Evolutionary conservation across 2,329 filamentous ascomycete species (phyloP).

Genomic region (Huntiella moniliformis): DNA sequence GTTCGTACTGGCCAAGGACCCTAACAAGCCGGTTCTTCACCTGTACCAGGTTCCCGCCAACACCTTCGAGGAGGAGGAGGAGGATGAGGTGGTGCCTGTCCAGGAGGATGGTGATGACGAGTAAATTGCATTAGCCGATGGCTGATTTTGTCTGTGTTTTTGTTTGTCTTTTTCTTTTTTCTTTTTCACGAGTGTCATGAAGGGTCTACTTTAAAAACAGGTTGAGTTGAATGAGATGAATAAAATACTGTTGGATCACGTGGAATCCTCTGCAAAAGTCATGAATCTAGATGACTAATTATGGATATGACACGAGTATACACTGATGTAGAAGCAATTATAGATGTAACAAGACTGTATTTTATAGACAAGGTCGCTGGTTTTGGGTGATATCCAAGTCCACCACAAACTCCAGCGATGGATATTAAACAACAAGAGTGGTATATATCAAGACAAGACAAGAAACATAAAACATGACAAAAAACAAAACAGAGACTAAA

Average conservation of each 20-base stretch:
- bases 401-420: neutral
- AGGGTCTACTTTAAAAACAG: neutral
- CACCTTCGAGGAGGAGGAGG: conserved; percentile 68
- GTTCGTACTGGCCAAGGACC: conserved; percentile 72
- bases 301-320: too few species aligned
- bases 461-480: neutral
- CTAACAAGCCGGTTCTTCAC: conserved; percentile 88
- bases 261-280: too few species aligned
- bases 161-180: conserved; percentile 6
- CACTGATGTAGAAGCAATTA: too few species aligned
- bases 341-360: too few species aligned
- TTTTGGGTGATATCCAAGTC: neutral
- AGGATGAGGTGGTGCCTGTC: conserved; percentile 28
- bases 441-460: conserved; percentile 1
- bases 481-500: neutral
- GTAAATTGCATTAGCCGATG: neutral
- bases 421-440: neutral
- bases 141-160: conserved; percentile 1
- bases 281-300: too few species aligned
- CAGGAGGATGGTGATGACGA: conserved; percentile 11
- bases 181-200: conserved; percentile 5
- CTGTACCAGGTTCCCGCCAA: conserved; percentile 77
- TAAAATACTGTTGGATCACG: too few species aligned
- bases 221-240: too few species aligned
- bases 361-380: too few species aligned